phyloP scores from a whole-genome alignment of 1,139 yeast genomes.

The Kurtzmaniella natalensis region DNA sequence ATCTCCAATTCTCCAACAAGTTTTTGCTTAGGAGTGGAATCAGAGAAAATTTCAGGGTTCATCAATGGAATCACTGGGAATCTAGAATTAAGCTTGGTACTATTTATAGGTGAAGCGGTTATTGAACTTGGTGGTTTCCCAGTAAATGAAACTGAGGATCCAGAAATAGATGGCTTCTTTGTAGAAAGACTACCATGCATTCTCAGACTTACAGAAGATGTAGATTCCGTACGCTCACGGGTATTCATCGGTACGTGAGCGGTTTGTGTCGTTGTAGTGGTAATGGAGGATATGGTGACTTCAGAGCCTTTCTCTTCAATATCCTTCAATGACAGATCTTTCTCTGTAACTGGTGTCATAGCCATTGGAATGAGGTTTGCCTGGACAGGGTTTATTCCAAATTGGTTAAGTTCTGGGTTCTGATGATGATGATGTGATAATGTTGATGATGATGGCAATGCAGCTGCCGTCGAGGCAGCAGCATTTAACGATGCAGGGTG shows the following conservation, averaged over 20 bases:
- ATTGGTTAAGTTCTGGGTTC: conserved; percentile 51
- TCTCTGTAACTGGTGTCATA: conserved; percentile 78
- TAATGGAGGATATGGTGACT: not conserved
- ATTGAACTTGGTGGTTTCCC: too few species aligned
- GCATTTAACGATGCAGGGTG: too few species aligned
- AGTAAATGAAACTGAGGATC: conserved; percentile 14
- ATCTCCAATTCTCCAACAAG: conserved; percentile 35
- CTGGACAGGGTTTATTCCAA: conserved; percentile 56
- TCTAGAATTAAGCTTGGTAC: conserved; percentile 9
- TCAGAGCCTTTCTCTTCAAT: not conserved
- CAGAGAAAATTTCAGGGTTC: conserved; percentile 37
- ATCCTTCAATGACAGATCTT: conserved; percentile 17
- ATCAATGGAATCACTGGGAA: conserved; percentile 39
- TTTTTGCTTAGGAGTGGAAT: conserved; percentile 30
- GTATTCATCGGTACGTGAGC: not conserved
- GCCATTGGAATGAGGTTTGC: conserved; percentile 51
- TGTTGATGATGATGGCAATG: conserved; percentile 7
- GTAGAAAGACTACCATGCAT: conserved; percentile 4
- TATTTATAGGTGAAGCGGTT: conserved; percentile 10
- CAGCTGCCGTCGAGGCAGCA: too few species aligned
- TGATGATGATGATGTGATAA: conserved; percentile 10
- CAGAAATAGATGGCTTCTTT: not conserved
- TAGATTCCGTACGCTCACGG: conserved; percentile 6
- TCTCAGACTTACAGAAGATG: conserved; percentile 2
- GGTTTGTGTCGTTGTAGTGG: too few species aligned